phyloP scores from a whole-genome alignment of 768 basidiomycete species.

The Phallus indusiatus region DNA sequence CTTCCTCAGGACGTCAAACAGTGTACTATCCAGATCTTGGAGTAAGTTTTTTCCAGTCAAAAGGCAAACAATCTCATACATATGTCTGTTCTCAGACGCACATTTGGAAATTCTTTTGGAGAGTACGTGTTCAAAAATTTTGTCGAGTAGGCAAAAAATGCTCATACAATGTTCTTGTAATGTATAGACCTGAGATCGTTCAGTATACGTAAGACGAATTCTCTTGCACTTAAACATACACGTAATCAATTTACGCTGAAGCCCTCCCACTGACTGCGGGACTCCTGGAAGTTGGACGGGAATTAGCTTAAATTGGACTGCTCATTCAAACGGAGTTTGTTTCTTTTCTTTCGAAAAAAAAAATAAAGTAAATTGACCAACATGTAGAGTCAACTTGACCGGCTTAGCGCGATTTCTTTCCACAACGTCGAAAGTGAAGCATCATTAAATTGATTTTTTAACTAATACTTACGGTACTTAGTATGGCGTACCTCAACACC shows the following conservation, averaged over 20 bases:
- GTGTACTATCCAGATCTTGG: slow-evolving; percentile 56
- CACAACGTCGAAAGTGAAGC: slow-evolving; percentile 66
- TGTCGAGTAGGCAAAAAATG: background rate
- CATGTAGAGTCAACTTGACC: slow-evolving; percentile 51
- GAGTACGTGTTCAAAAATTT: slow-evolving; percentile 31
- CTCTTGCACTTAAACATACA: background rate
- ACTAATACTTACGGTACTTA: slow-evolving; percentile 16
- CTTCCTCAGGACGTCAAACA: slow-evolving; percentile 50
- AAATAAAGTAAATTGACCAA: background rate
- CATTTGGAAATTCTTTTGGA: slow-evolving; percentile 66
- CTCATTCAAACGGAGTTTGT: slow-evolving; percentile 53
- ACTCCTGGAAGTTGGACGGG: slow-evolving; percentile 63
- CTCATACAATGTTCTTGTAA: background rate
- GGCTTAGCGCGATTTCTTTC: slow-evolving; percentile 64
- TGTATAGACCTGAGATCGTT: slow-evolving; percentile 49
- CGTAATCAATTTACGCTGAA: slow-evolving; percentile 17
- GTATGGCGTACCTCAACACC: slow-evolving; percentile 79
- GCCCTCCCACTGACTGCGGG: slow-evolving; percentile 68
- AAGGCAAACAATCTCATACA: background rate
- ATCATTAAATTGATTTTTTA: background rate
- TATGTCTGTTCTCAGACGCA: slow-evolving; percentile 34
- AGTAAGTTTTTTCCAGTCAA: slow-evolving; percentile 31
- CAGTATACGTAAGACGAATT: slow-evolving; percentile 37
- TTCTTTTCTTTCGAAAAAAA: background rate
- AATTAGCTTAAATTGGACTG: slow-evolving; percentile 67